Evolutionary conservation across 2,329 filamentous ascomycete species (phyloP).

Genomic region (Coniochaeta prunicola): DNA sequence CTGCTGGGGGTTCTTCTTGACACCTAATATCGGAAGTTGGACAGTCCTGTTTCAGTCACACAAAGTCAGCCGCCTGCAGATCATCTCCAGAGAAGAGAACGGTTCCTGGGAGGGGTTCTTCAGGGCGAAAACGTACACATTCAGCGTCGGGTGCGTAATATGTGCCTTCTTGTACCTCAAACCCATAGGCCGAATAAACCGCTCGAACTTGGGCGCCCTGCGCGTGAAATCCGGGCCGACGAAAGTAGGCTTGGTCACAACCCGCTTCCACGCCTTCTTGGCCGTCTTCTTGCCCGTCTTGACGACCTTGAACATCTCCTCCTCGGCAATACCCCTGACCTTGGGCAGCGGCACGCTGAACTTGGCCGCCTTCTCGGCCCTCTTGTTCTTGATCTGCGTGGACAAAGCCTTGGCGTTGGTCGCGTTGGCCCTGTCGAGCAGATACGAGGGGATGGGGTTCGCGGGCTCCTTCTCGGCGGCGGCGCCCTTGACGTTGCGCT

Average conservation of each 20-base stretch:
- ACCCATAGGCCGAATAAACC: slow-evolving; percentile 70
- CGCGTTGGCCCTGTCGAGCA: slow-evolving; percentile 70
- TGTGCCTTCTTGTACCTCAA: slow-evolving; percentile 74
- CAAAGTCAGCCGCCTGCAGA: slow-evolving; percentile 24
- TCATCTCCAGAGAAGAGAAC: neutral
- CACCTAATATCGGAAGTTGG: slow-evolving; percentile 69
- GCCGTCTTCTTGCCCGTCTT: slow-evolving; percentile 92
- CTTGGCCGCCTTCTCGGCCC: slow-evolving; percentile 86
- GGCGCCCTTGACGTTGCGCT: slow-evolving; percentile 86
- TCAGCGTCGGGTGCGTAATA: slow-evolving; percentile 36
- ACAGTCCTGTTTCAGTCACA: slow-evolving; percentile 48
- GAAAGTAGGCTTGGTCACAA: slow-evolving; percentile 77
- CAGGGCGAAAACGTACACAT: slow-evolving; percentile 11
- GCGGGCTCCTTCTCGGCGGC: slow-evolving; percentile 70
- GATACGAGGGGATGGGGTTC: slow-evolving; percentile 82
- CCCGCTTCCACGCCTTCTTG: slow-evolving; percentile 58
- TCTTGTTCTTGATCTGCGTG: slow-evolving; percentile 91
- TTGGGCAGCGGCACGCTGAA: slow-evolving; percentile 91
- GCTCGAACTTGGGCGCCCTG: slow-evolving; percentile 72
- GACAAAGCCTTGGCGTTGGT: slow-evolving; percentile 35
- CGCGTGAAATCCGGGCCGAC: slow-evolving; percentile 87
- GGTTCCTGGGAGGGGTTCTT: slow-evolving; percentile 6
- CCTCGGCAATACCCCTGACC: slow-evolving; percentile 86
- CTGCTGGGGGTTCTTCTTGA: slow-evolving; percentile 66
- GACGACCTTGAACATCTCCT: slow-evolving; percentile 91